Percentiles rank a stretch among this genome's conserved stretches.
phyloP scores from a whole-genome alignment of 106 monocot genomes.

The Agapanthus africanus region DNA sequence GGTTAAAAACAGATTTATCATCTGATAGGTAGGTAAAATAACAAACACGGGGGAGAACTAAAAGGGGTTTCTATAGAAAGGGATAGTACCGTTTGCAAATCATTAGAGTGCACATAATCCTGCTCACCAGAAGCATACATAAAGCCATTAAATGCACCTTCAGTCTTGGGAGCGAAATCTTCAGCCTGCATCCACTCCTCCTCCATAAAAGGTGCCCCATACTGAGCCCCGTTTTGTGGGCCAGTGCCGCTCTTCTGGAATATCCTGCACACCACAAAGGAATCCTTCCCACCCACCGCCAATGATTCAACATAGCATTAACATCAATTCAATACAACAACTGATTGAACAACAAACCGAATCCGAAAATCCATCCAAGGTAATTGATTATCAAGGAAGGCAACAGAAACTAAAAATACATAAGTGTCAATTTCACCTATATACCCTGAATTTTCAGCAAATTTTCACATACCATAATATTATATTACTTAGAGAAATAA shows the following conservation, averaged over 20 bases:
- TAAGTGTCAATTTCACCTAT: too few relatives aligned
- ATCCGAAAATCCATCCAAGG: too few relatives aligned
- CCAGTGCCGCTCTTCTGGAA: constrained; percentile 75
- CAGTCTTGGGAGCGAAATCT: neutral
- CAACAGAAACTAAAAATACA: too few relatives aligned
- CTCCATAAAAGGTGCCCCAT: constrained; percentile 71
- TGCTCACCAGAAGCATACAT: constrained; percentile 2
- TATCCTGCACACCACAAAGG: constrained; percentile 73
- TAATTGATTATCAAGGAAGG: too few relatives aligned
- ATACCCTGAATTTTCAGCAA: too few relatives aligned
- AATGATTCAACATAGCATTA: neutral
- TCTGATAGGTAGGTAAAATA: neutral
- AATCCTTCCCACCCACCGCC: constrained; percentile 35
- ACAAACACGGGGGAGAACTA: neutral
- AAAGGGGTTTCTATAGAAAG: neutral
- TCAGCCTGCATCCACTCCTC: constrained; percentile 58
- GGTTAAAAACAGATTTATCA: neutral
- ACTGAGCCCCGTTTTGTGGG: constrained; percentile 85
- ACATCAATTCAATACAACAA: constrained; percentile 1
- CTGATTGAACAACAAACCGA: too few relatives aligned
- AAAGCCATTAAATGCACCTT: neutral
- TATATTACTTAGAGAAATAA: too few relatives aligned
- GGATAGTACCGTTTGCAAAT: constrained; percentile 17
- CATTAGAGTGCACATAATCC: constrained; percentile 16
- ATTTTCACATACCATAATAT: too few relatives aligned